Evolutionary conservation across 805 yeast species (phyloP), one percentile per base, ranked within the genome.

Genomic region (Candida takata): DNA sequence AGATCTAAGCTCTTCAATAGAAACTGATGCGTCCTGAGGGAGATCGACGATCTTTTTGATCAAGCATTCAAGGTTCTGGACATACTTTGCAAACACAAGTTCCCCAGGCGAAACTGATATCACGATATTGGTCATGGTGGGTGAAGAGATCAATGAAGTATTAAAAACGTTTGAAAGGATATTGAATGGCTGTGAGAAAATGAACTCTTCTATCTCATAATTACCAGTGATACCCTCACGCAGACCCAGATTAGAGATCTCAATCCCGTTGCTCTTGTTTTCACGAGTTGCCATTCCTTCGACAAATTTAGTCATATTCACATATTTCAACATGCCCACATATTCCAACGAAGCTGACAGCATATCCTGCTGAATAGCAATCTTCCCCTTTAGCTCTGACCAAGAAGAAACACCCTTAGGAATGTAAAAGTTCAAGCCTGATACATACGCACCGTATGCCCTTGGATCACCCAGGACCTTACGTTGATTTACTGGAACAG

Each of bases 171-270:
- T 15, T 5, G 29, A 26, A 8, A 15, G 13, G 12, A 13, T 14
- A 10, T 25, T 20, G 14, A 18, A 15, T 9, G 42, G 42, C 24
- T 42, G 45, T 7, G 45, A 38, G 27, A 42, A 42, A n/a, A 42
- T 18, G 16, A 33, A 36, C 18, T 36, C 37, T 2, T 14, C 16
- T 11, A 31, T 30, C 10, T 15, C 14, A 18, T 24, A 17, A 3
- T 18, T 12, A 12, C 33, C 36, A 4, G 14, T 12, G 8, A 23
- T 24, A 3, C 2, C 14, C 6, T 17, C 20, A n/a, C 42, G 28
- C 12, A 23, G 17, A 11, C 45, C 45, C 16, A 42, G 14, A 20
- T 42, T 42, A n/a, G 45, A 42, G 12, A 42, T 34, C 34, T 38
- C 45, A 12, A 38, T 12, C 3, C 10, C 12, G 12, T 23, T 29